phyloP scores from a whole-genome alignment of 2,329 filamentous ascomycete genomes.

The Ascochyta fabae region DNA sequence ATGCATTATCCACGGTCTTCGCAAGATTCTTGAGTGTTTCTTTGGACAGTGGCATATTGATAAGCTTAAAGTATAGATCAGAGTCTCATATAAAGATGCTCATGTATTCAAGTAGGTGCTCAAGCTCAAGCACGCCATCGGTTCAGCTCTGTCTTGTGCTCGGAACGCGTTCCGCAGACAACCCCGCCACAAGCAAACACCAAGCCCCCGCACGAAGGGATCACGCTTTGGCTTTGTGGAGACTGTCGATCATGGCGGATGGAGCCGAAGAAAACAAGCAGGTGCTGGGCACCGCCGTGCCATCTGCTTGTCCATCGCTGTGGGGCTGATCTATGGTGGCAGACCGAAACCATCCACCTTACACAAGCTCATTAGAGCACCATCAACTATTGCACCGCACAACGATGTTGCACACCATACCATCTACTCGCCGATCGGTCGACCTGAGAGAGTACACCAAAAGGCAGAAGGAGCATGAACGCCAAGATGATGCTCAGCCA shows the following conservation, averaged over 20 bases:
- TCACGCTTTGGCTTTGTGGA: not conserved
- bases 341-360: too few species aligned
- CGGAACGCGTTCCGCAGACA: not conserved
- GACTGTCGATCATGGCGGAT: not conserved
- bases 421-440: too few species aligned
- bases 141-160: not conserved
- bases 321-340: not conserved
- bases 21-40: slow-evolving; percentile 17
- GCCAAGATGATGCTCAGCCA: too few species aligned
- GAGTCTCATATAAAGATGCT: too few species aligned
- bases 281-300: not conserved
- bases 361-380: too few species aligned
- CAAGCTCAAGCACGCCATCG: not conserved
- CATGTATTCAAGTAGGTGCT: not conserved
- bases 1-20: slow-evolving; percentile 27
- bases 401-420: too few species aligned
- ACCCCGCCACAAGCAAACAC: slow-evolving; percentile 1
- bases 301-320: not conserved
- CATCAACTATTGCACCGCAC: too few species aligned
- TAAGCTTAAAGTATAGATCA: not conserved
- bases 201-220: slow-evolving; percentile 5
- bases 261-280: not conserved
- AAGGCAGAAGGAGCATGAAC: too few species aligned
- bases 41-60: slow-evolving; percentile 21
- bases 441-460: too few species aligned